phyloP scores from a whole-genome alignment of 2,329 filamentous ascomycete genomes.

The Lithohypha guttulata region DNA sequence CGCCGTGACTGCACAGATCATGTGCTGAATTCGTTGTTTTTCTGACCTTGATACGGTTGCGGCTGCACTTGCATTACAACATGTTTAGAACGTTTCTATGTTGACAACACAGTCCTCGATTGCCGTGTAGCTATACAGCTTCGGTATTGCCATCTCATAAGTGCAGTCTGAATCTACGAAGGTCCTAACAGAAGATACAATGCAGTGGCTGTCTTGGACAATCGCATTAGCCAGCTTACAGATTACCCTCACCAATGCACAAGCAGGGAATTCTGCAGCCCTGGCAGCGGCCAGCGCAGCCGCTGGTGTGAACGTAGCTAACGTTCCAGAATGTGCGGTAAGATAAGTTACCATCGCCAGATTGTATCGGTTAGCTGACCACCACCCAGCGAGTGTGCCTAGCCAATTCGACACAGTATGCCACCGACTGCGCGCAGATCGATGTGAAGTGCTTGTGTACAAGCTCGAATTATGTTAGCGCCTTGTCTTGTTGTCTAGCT shows the following conservation, averaged over 20 bases:
- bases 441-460: slow-evolving; percentile 22
- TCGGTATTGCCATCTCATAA: too few relatives aligned
- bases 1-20: slow-evolving; percentile 5
- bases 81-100: too few relatives aligned
- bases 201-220: not conserved
- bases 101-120: too few relatives aligned
- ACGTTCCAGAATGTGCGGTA: slow-evolving; percentile 20
- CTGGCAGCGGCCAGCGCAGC: not conserved
- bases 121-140: too few relatives aligned
- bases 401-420: slow-evolving; percentile 18
- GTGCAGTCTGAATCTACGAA: too few relatives aligned
- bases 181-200: not conserved
- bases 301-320: slow-evolving; percentile 12
- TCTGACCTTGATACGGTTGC: not conserved
- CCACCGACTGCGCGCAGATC: slow-evolving; percentile 19
- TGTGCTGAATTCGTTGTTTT: slow-evolving; percentile 6
- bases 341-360: not conserved
- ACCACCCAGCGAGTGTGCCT: slow-evolving; percentile 19
- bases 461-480: slow-evolving; percentile 18
- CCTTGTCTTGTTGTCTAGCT: slow-evolving; percentile 22
- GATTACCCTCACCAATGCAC: not conserved
- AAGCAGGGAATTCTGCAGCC: not conserved
- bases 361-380: slow-evolving; percentile 7
- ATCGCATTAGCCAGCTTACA: not conserved
- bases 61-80: too few relatives aligned